Conservation (phyloP, 441 rosid genomes). For the Bruguiera hainesii region DNA sequence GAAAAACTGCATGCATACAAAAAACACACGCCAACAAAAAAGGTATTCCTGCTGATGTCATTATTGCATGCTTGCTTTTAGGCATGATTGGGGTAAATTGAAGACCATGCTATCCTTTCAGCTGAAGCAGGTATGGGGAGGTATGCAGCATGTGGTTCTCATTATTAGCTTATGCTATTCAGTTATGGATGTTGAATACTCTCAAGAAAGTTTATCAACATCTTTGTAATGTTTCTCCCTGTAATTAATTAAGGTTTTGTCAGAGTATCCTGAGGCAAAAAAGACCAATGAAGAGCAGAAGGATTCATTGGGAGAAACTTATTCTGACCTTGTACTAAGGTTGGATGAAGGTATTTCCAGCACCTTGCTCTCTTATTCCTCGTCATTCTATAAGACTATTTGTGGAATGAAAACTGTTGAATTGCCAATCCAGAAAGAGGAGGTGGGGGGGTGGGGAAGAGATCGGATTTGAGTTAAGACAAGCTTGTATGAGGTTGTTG, state of each 20-base stretch:
- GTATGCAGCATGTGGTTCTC: slow-evolving; percentile 41
- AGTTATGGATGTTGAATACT: not conserved
- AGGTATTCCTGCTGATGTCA: not conserved
- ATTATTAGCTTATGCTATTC: not conserved
- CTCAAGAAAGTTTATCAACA: slow-evolving; percentile 8
- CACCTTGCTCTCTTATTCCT: slow-evolving; percentile 2
- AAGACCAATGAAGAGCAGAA: slow-evolving; percentile 57
- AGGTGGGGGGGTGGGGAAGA: too few relatives aligned
- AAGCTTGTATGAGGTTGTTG: not conserved
- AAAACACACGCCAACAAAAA: not conserved
- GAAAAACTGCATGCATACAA: too few relatives aligned
- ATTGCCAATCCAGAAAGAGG: too few relatives aligned
- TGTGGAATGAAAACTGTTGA: not conserved
- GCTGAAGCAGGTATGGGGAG: slow-evolving; percentile 95
- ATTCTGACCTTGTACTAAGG: slow-evolving; percentile 49
- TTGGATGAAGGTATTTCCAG: slow-evolving; percentile 66
- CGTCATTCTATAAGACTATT: not conserved
- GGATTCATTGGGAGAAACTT: slow-evolving; percentile 66
- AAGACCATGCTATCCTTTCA: slow-evolving; percentile 66
- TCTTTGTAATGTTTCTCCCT: slow-evolving; percentile 19
- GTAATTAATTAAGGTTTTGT: slow-evolving; percentile 54
- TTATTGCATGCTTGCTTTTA: slow-evolving; percentile 18
- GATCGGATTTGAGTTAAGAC: too few relatives aligned
- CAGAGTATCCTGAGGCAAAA: slow-evolving; percentile 80
- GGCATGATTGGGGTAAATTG: slow-evolving; percentile 86